phyloP scores from a whole-genome alignment of 1,139 yeast species.

The Waltiozyma solani region DNA sequence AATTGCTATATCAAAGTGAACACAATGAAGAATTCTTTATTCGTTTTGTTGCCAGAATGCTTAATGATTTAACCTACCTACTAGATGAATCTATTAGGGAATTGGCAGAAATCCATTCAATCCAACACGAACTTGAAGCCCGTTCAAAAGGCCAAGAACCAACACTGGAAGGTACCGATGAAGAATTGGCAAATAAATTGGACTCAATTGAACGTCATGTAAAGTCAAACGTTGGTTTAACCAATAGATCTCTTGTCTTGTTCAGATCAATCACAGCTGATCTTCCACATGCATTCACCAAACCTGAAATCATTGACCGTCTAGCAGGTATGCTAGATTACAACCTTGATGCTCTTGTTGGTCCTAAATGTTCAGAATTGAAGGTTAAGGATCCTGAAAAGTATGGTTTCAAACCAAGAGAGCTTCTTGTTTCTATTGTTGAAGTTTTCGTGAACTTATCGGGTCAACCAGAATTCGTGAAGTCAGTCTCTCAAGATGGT shows the following conservation, averaged over 20 bases:
- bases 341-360: conserved; percentile 82
- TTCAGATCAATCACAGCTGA: conserved; percentile 77
- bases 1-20: conserved; percentile 57
- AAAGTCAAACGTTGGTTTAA: conserved; percentile 69
- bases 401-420: conserved; percentile 76
- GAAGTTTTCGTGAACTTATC: conserved; percentile 70
- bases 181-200: conserved; percentile 50
- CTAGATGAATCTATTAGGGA: conserved; percentile 85
- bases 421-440: conserved; percentile 56
- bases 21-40: conserved; percentile 74
- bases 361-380: conserved; percentile 85
- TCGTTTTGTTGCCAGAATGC: conserved; percentile 85
- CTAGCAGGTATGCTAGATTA: conserved; percentile 93
- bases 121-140: conserved; percentile 46
- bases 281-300: conserved; percentile 78
- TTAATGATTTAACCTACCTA: conserved; percentile 87
- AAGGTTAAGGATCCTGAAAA: conserved; percentile 80
- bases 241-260: conserved; percentile 73
- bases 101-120: conserved; percentile 64
- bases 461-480: conserved; percentile 50
- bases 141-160: conserved; percentile 30
- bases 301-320: conserved; percentile 87
- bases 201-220: conserved; percentile 67
- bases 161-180: conserved; percentile 40
- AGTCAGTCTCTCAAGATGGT: conserved; percentile 83